Percentiles rank a stretch among this genome's conserved stretches.
These are phyloP conservation scores for Gamsiella multidivaricata DNA, from an alignment of 192 early-diverging fungal species.

Conservation along the genomic window DNA sequence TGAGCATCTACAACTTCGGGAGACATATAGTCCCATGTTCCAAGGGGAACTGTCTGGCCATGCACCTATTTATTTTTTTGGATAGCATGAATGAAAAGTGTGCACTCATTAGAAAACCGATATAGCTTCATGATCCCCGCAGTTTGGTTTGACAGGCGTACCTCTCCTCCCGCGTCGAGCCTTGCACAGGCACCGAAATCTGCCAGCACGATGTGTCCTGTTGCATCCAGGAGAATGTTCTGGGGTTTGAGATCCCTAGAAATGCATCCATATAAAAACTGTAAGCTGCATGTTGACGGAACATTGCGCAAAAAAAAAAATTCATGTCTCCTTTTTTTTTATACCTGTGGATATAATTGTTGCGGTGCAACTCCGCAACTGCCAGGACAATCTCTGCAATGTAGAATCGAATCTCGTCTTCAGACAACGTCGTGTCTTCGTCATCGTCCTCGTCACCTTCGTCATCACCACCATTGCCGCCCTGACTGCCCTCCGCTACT, in stretches of 20 bases:
- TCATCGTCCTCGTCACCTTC: slow-evolving; percentile 29
- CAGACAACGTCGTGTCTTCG: slow-evolving; percentile 59
- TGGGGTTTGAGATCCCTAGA: slow-evolving; percentile 80
- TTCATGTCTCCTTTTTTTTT: neutral
- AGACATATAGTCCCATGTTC: slow-evolving; percentile 91
- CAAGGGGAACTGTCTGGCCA: slow-evolving; percentile 72
- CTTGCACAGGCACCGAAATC: slow-evolving; percentile 73
- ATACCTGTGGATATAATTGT: slow-evolving; percentile 73
- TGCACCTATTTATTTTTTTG: slow-evolving; percentile 47
- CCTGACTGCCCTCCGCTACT: neutral
- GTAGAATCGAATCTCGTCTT: slow-evolving; percentile 77
- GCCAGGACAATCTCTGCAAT: slow-evolving; percentile 77
- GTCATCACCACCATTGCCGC: neutral
- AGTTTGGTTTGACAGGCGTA: neutral
- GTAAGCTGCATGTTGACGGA: neutral
- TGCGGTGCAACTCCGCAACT: slow-evolving; percentile 74
- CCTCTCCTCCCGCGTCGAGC: slow-evolving; percentile 44
- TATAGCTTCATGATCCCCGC: neutral
- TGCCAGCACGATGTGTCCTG: slow-evolving; percentile 77
- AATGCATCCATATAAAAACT: too few relatives aligned
- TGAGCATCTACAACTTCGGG: slow-evolving; percentile 93
- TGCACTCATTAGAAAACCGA: neutral
- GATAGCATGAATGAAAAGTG: neutral
- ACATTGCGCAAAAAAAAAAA: too few relatives aligned
- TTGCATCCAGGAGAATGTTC: slow-evolving; percentile 74